Conservation (phyloP, 805 yeast genomes). For the Lipomyces starkeyi region DNA sequence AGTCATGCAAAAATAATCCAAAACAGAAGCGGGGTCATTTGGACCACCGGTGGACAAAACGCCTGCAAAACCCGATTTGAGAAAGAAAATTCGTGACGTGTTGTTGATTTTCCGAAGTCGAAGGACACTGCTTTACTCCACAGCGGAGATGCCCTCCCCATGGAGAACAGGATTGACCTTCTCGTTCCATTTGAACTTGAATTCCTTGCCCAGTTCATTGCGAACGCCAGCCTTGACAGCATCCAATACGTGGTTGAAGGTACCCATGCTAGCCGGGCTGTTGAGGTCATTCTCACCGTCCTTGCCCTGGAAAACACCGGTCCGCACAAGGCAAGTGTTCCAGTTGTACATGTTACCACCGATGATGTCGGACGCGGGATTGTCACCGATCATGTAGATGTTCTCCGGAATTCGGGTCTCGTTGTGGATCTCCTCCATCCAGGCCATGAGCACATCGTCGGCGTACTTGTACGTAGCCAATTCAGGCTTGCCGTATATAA, state of each 20-base stretch:
- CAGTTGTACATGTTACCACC: constrained; percentile 90
- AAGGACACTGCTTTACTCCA: constrained; percentile 11
- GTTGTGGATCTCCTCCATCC: constrained; percentile 79
- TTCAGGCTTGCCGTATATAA: constrained; percentile 89
- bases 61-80: constrained; percentile 12
- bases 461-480: constrained; percentile 85
- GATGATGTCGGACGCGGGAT: constrained; percentile 86
- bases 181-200: constrained; percentile 11
- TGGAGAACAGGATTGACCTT: constrained; percentile 11
- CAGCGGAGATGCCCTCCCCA: constrained; percentile 8
- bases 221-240: constrained; percentile 82
- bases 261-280: constrained; percentile 64
- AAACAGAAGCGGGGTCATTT: constrained; percentile 2
- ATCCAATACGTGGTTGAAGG: constrained; percentile 74
- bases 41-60: constrained; percentile 12
- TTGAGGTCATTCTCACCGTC: constrained; percentile 47
- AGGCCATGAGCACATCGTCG: constrained; percentile 70
- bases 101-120: constrained; percentile 7
- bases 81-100: constrained; percentile 10
- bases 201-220: constrained; percentile 10
- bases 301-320: constrained; percentile 87
- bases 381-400: constrained; percentile 87
- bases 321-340: constrained; percentile 83
- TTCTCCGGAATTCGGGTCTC: constrained; percentile 78
- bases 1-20: constrained; percentile 9